A percentile compares a stretch with the other conserved stretches of the same genome.
These are phyloP conservation scores for Entomortierella beljakovae DNA, from an alignment of 192 early-diverging fungal species.

Conservation along the genomic window DNA sequence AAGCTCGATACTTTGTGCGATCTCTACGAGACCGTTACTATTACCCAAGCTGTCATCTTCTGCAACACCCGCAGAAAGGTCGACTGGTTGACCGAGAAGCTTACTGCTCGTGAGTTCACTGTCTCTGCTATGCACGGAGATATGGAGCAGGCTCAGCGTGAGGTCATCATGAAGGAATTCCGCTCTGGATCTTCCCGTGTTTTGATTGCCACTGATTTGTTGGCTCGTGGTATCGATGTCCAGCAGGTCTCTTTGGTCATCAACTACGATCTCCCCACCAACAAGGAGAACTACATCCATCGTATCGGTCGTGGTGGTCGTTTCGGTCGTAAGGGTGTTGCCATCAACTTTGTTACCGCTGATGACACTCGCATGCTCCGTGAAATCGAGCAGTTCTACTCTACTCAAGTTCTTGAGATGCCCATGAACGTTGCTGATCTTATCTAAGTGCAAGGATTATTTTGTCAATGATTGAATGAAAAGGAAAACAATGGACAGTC, in stretches of 20 bases:
- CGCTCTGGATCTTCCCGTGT: constrained; percentile 96
- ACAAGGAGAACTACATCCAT: constrained; percentile 99
- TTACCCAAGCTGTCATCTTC: constrained; percentile 99
- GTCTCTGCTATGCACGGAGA: constrained; percentile 99
- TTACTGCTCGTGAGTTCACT: constrained; percentile 90
- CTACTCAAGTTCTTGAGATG: constrained; percentile 99
- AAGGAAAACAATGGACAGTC: constrained; percentile 10
- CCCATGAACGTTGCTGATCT: constrained; percentile 97
- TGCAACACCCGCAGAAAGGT: constrained; percentile 99
- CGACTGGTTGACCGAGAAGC: constrained; percentile 98
- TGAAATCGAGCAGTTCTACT: constrained; percentile 92
- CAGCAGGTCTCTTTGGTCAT: constrained; percentile 97
- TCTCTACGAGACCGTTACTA: constrained; percentile 97
- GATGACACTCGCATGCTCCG: constrained; percentile 94
- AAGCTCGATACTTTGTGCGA: constrained; percentile 99
- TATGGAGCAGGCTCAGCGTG: constrained; percentile 96
- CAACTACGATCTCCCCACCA: constrained; percentile 96
- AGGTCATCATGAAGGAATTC: constrained; percentile 99
- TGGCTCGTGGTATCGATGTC: constrained; percentile 99
- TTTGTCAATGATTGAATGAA: constrained; percentile 13
- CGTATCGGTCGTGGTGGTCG: constrained; percentile 99
- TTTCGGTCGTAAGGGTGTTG: constrained; percentile 99
- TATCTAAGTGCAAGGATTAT: constrained; percentile 55
- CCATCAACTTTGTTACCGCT: constrained; percentile 98
- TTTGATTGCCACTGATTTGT: constrained; percentile 97